phyloP scores from a whole-genome alignment of 768 basidiomycete genomes.

The Boletus eberwhitei region DNA sequence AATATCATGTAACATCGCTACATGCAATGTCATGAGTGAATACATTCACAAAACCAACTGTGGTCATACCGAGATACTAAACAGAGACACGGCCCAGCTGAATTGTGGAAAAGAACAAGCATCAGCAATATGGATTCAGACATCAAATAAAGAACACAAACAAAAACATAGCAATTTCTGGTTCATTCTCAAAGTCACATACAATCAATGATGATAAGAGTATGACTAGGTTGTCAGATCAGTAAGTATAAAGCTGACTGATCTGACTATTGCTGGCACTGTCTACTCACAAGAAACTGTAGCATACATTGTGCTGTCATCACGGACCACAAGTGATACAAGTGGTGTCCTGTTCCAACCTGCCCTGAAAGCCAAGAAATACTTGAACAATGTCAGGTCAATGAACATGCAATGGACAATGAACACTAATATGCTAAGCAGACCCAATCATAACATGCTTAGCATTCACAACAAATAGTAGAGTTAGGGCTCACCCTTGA shows the following conservation, averaged over 20 bases:
- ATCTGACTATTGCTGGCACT: neutral
- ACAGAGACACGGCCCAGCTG: too few relatives aligned
- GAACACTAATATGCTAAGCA: conserved; percentile 12
- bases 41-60: too few relatives aligned
- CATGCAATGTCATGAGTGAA: too few relatives aligned
- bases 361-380: conserved; percentile 10
- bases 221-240: neutral
- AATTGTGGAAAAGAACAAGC: too few relatives aligned
- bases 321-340: conserved; percentile 19
- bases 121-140: too few relatives aligned
- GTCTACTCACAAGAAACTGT: conserved; percentile 6
- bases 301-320: conserved; percentile 12
- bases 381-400: conserved; percentile 20
- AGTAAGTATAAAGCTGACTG: neutral
- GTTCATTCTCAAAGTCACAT: neutral
- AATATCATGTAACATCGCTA: too few relatives aligned
- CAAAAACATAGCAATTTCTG: neutral
- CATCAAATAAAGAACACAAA: conserved; percentile 1
- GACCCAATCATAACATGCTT: neutral
- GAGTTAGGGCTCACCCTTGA: too few relatives aligned
- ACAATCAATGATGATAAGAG: neutral
- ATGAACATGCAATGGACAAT: conserved; percentile 15
- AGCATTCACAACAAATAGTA: neutral
- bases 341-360: conserved; percentile 18
- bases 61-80: too few relatives aligned